phyloP scores from a whole-genome alignment of 2,329 filamentous ascomycete species.

The Calonectria hawksworthii region DNA sequence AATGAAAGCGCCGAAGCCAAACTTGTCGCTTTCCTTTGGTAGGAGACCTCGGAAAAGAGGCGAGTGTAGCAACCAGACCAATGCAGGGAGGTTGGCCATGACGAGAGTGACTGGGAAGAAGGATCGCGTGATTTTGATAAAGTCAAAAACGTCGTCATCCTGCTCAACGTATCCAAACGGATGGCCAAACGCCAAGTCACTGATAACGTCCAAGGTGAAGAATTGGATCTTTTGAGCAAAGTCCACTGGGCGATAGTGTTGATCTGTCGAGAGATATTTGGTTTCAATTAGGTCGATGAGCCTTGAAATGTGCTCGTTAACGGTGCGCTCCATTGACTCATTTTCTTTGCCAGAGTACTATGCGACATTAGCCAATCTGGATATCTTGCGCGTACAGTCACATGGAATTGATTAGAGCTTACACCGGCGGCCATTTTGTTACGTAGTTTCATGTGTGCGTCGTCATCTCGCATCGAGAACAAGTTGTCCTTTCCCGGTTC shows the following conservation, averaged over 20 bases:
- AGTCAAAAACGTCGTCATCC: constrained; percentile 2
- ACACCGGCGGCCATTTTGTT: constrained; percentile 1
- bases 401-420: background rate
- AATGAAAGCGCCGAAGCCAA: constrained; percentile 1
- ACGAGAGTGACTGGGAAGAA: background rate
- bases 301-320: background rate
- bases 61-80: background rate
- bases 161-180: background rate
- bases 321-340: background rate
- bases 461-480: constrained; percentile 2
- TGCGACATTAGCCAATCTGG: background rate
- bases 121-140: background rate
- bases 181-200: background rate
- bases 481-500: constrained; percentile 1
- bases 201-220: background rate
- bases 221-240: constrained; percentile 2
- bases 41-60: background rate
- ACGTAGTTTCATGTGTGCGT: background rate
- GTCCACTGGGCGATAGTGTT: background rate
- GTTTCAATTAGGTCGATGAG: background rate
- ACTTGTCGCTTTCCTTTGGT: constrained; percentile 2
- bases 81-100: background rate
- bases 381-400: background rate
- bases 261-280: background rate
- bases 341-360: constrained; percentile 3